phyloP scores from a whole-genome alignment of 345 rosid genomes.

The Bretschneidera sinensis region DNA sequence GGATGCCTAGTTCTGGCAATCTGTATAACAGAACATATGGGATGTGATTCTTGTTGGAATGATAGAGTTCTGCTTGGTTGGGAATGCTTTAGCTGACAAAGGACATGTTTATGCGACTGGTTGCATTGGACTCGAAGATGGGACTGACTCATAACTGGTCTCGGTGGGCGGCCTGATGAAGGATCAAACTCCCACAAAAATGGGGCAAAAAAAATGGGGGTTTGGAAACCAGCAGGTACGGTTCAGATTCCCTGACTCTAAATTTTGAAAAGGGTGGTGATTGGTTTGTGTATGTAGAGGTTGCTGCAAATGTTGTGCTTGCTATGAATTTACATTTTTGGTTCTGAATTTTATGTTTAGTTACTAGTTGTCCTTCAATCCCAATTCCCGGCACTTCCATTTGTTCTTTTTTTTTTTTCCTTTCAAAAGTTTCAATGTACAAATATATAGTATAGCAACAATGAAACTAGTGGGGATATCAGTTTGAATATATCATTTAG shows the following conservation, averaged over 20 bases:
- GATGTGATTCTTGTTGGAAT: slow-evolving; percentile 39
- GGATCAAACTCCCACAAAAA: slow-evolving; percentile 26
- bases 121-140: slow-evolving; percentile 14
- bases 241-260: not conserved
- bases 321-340: no score
- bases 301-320: no score
- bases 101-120: slow-evolving; percentile 9
- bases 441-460: no score
- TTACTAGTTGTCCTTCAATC: no score
- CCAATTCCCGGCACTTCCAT: no score
- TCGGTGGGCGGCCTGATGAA: slow-evolving; percentile 19
- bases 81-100: slow-evolving; percentile 10
- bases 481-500: no score
- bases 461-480: not conserved
- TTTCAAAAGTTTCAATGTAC: not conserved
- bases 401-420: no score
- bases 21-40: slow-evolving; percentile 67
- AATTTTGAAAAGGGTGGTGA: no score
- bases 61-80: slow-evolving; percentile 17
- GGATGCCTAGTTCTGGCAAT: slow-evolving; percentile 66
- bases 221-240: slow-evolving; percentile 37
- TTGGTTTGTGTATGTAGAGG: no score
- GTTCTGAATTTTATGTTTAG: no score
- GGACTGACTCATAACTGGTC: slow-evolving; percentile 18
- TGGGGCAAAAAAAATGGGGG: no score